Conservation (phyloP, 2,329 filamentous ascomycete genomes). For the Microsporum audouinii region DNA sequence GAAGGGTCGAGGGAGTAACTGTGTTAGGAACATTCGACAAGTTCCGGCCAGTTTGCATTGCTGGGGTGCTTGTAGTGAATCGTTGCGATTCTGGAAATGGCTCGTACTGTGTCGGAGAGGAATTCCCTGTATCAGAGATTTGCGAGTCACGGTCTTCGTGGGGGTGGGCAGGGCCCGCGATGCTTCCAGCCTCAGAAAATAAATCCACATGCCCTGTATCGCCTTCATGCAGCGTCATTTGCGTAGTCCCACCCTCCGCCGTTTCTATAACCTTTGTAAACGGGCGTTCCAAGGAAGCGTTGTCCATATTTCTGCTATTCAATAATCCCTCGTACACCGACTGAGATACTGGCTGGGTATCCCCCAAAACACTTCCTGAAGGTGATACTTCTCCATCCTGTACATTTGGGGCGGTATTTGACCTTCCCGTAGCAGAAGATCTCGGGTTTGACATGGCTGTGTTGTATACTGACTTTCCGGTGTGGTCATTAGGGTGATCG, state of each 20-base stretch:
- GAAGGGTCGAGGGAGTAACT: conserved; percentile 31
- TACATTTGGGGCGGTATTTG: conserved; percentile 15
- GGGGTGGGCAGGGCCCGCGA: conserved; percentile 6
- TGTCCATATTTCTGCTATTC: conserved; percentile 24
- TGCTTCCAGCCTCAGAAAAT: conserved; percentile 26
- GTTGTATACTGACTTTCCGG: neutral
- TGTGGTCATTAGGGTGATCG: neutral
- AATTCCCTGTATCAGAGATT: conserved; percentile 25
- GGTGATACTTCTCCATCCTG: conserved; percentile 25
- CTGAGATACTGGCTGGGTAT: conserved; percentile 37
- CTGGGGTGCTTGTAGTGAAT: conserved; percentile 34
- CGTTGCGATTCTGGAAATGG: conserved; percentile 39
- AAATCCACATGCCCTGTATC: conserved; percentile 36
- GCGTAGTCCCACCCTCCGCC: conserved; percentile 24
- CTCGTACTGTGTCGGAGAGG: conserved; percentile 28
- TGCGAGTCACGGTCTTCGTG: conserved; percentile 50
- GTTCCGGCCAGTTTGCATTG: conserved; percentile 27
- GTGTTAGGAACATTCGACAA: neutral
- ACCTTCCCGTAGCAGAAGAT: conserved; percentile 14
- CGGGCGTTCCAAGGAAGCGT: neutral
- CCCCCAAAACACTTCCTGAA: conserved; percentile 26
- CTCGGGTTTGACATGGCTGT: neutral
- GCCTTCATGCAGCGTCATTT: conserved; percentile 31
- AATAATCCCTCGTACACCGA: conserved; percentile 34
- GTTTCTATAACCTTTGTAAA: conserved; percentile 9